Conservation (phyloP, 495 filamentous ascomycete genomes). For the Rostrohypoxylon terebratum region DNA sequence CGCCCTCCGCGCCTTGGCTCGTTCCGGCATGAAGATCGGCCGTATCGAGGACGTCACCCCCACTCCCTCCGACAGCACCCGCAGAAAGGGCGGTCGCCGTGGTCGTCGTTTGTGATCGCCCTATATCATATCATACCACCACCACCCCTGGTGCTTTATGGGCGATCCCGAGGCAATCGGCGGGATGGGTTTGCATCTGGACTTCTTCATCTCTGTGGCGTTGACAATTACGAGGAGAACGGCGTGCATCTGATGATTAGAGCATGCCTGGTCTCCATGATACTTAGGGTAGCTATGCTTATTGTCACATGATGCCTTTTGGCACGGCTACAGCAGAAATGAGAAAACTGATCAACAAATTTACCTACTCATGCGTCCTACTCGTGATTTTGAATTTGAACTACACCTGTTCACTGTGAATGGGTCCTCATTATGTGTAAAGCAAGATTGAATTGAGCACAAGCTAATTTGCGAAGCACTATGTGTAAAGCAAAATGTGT, state of each 20-base stretch:
- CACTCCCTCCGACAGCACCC: conserved; percentile 97
- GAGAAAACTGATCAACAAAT: conserved; percentile 48
- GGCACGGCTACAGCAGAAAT: conserved; percentile 62
- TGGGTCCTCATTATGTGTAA: neutral
- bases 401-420: neutral
- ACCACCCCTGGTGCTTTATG: conserved; percentile 41
- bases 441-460: neutral
- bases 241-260: conserved; percentile 58
- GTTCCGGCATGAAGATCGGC: conserved; percentile 99
- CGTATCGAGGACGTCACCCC: conserved; percentile 99
- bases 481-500: conserved; percentile 4
- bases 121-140: conserved; percentile 28
- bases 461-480: neutral
- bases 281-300: conserved; percentile 53
- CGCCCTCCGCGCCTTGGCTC: conserved; percentile 96
- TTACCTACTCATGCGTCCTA: neutral
- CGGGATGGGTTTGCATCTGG: conserved; percentile 56
- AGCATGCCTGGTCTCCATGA: conserved; percentile 71
- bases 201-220: conserved; percentile 63
- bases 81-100: conserved; percentile 99
- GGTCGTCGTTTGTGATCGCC: conserved; percentile 96
- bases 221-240: conserved; percentile 77
- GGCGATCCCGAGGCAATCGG: conserved; percentile 48
- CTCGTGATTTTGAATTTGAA: conserved; percentile 11
- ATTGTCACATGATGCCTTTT: conserved; percentile 66